These are phyloP conservation scores for Brettanomyces nanus DNA, from an alignment of 805 yeast genomes.

Conservation along the genomic window DNA sequence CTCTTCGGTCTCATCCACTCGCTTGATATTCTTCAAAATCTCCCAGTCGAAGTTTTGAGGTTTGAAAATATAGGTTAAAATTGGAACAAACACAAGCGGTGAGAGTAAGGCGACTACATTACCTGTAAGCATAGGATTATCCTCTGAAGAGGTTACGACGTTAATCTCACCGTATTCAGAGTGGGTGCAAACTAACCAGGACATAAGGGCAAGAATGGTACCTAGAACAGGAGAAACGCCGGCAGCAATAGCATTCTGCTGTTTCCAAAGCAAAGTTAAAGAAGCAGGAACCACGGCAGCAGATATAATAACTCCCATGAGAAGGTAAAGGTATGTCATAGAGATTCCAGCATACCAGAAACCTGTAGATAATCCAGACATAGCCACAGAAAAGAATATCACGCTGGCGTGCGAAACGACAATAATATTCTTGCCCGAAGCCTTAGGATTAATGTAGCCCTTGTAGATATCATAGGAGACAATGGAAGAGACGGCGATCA, in stretches of 20 bases:
- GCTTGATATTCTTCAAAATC: conserved; percentile 46
- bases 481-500: conserved; percentile 80
- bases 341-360: conserved; percentile 73
- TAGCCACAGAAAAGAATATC: conserved; percentile 43
- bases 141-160: conserved; percentile 58
- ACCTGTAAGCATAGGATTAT: conserved; percentile 85
- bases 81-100: conserved; percentile 59
- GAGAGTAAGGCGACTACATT: conserved; percentile 75
- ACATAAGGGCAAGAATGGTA: conserved; percentile 60
- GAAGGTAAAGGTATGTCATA: conserved; percentile 79
- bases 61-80: conserved; percentile 54
- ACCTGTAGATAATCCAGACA: conserved; percentile 83
- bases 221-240: conserved; percentile 72
- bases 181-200: conserved; percentile 53
- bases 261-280: conserved; percentile 53
- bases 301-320: conserved; percentile 86
- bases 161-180: conserved; percentile 34
- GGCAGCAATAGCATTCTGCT: conserved; percentile 65
- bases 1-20: conserved; percentile 70
- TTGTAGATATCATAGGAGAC: conserved; percentile 82
- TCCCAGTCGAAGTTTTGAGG: conserved; percentile 73
- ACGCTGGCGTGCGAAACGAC: conserved; percentile 61
- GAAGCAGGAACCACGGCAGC: conserved; percentile 78
- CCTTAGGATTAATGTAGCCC: conserved; percentile 70
- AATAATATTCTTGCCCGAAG: conserved; percentile 67